A percentile compares a stretch with the other conserved stretches of the same genome.
Conservation (phyloP, 225 moss, liverwort and hornwort genomes). For the Bryum argenteum region DNA sequence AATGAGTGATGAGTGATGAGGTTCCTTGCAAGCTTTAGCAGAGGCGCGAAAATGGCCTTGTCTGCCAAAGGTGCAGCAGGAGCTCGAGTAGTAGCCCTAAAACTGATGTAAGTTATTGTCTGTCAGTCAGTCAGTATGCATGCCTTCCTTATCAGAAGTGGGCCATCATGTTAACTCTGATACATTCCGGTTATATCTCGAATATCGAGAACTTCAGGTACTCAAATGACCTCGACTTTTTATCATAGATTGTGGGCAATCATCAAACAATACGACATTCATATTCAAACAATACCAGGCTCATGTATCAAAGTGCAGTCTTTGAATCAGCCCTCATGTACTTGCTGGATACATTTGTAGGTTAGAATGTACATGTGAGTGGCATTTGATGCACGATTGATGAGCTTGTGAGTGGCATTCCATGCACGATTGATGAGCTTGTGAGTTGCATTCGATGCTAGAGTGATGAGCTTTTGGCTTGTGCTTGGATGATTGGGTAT, state of each 20-base stretch:
- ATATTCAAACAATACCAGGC: background rate
- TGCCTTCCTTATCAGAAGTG: background rate
- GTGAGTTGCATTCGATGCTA: no score
- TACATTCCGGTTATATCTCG: background rate
- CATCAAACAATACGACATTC: background rate
- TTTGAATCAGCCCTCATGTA: background rate
- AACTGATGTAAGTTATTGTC: conserved; percentile 8
- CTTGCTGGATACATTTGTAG: background rate
- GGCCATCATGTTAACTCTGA: conserved; percentile 16
- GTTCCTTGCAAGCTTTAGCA: background rate
- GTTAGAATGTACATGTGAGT: background rate
- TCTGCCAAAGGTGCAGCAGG: conserved; percentile 1
- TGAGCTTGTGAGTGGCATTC: no score
- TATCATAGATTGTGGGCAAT: accelerated
- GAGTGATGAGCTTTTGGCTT: no score
- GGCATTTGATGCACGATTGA: no score
- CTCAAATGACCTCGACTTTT: background rate
- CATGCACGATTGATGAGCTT: no score
- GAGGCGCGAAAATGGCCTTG: background rate
- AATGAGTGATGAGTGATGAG: background rate
- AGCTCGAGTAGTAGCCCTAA: background rate
- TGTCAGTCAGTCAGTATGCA: no score
- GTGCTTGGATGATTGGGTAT: background rate
- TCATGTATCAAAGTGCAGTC: background rate
- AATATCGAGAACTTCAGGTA: background rate